These are phyloP conservation scores for Dioscorea alata DNA, from an alignment of 106 monocot genomes.

Conservation along the genomic window DNA sequence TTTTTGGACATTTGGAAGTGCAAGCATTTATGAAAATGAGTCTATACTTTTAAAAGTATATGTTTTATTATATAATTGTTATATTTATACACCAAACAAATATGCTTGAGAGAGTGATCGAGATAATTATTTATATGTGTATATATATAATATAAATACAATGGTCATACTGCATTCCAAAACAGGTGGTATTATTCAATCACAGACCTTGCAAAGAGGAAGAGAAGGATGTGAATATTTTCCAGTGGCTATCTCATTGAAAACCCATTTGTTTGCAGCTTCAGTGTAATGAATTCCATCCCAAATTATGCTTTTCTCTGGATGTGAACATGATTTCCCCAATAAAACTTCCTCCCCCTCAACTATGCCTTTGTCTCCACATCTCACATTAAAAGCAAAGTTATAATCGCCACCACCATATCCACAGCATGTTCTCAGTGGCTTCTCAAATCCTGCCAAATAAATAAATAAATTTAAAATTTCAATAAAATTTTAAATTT, in stretches of 20 bases:
- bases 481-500: not conserved
- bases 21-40: too few relatives aligned
- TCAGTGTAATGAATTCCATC: slow-evolving; percentile 69
- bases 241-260: slow-evolving; percentile 36
- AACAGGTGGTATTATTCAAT: not conserved
- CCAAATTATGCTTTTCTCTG: slow-evolving; percentile 26
- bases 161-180: too few relatives aligned
- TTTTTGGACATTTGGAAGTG: too few relatives aligned
- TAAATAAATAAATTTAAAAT: too few relatives aligned
- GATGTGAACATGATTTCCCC: slow-evolving; percentile 37
- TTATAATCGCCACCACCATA: slow-evolving; percentile 49
- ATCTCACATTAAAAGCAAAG: slow-evolving; percentile 22
- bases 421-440: slow-evolving; percentile 49
- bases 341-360: slow-evolving; percentile 30
- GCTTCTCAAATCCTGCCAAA: slow-evolving; percentile 42
- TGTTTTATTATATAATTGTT: too few relatives aligned
- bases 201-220: slow-evolving; percentile 29
- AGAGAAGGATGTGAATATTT: slow-evolving; percentile 40
- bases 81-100: too few relatives aligned
- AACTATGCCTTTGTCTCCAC: slow-evolving; percentile 22
- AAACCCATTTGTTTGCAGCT: slow-evolving; percentile 49
- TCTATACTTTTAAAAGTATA: too few relatives aligned
- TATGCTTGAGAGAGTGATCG: too few relatives aligned
- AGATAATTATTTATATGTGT: too few relatives aligned
- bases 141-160: too few relatives aligned